These are phyloP conservation scores for Ascochyta koolunga DNA, from an alignment of 2,329 filamentous ascomycete species.

Conservation along the genomic window DNA sequence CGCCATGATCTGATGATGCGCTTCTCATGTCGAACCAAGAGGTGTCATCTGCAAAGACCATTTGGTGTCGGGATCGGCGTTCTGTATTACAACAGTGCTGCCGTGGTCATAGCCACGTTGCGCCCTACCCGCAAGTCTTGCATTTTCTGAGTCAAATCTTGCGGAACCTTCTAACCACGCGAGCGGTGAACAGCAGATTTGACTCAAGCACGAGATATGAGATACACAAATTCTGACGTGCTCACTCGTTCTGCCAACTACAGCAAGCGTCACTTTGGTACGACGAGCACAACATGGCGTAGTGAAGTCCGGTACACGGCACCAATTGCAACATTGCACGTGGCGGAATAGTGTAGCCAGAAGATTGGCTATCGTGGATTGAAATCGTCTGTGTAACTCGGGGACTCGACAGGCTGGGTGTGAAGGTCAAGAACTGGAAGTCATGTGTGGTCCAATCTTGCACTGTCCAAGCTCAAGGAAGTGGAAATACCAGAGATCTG, in stretches of 20 bases:
- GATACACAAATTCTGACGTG: too few species aligned
- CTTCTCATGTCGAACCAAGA: background rate
- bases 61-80: background rate
- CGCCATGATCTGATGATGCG: background rate
- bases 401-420: background rate
- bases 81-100: conserved; percentile 15
- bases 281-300: background rate
- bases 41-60: background rate
- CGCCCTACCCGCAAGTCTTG: background rate
- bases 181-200: background rate
- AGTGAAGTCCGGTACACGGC: background rate
- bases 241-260: background rate
- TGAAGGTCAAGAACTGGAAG: background rate
- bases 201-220: too few species aligned
- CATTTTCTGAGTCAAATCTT: background rate
- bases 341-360: conserved; percentile 14
- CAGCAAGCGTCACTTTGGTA: background rate
- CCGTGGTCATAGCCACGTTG: conserved; percentile 26
- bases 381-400: conserved; percentile 1
- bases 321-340: conserved; percentile 15
- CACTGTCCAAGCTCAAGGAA: too few species aligned
- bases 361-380: background rate
- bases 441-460: too few species aligned
- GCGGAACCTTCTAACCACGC: background rate
- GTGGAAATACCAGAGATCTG: too few species aligned